Evolutionary conservation across 257 asterid genomes (phyloP).

Genomic region (Capsicum chinense): DNA sequence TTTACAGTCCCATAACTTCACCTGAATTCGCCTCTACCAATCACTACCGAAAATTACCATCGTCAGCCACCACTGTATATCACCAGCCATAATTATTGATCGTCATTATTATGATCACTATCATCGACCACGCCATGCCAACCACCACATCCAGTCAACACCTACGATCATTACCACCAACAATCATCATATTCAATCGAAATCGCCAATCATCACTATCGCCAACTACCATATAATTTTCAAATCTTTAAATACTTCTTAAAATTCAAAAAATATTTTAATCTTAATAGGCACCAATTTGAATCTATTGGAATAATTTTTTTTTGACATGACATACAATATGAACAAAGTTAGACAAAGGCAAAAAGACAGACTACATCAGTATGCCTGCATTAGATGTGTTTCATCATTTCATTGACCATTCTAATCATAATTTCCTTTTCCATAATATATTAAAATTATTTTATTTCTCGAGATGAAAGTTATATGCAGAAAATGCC

Average conservation of each 20-base stretch:
- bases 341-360: not conserved
- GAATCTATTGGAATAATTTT: not conserved
- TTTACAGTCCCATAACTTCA: no score
- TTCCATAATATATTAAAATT: not conserved
- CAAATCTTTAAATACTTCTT: no score
- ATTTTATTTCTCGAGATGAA: not conserved
- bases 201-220: not conserved
- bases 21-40: no score
- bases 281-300: not conserved
- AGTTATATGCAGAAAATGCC: not conserved
- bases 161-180: no score
- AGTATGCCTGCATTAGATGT: constrained; percentile 8
- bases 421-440: constrained; percentile 25
- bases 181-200: no score
- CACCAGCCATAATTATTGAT: no score
- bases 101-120: not conserved
- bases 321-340: not conserved
- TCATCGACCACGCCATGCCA: no score
- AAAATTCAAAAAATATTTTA: no score
- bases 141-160: no score
- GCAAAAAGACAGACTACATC: not conserved
- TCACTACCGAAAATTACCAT: not conserved
- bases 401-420: constrained; percentile 23
- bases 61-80: no score
- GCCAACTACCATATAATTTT: not conserved